These are phyloP conservation scores for Rosa multiflora DNA, from an alignment of 306 rosid genomes.

Conservation along the genomic window DNA sequence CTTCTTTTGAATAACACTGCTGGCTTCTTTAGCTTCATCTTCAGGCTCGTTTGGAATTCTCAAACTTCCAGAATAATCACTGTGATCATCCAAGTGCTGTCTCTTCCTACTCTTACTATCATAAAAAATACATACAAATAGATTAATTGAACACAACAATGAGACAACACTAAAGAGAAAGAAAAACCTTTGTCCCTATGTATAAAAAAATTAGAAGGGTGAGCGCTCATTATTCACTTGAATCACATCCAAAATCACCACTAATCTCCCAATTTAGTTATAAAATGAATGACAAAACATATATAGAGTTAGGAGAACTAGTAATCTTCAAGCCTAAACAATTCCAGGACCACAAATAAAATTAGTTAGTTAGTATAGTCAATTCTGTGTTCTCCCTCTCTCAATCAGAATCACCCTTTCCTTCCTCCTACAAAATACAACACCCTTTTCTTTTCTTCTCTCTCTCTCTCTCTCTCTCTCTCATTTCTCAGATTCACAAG, in stretches of 20 bases:
- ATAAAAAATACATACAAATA: constrained; percentile 31
- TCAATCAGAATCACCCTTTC: not conserved
- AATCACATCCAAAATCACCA: not conserved
- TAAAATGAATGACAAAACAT: not conserved
- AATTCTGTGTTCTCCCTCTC: not conserved
- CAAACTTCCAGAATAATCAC: constrained; percentile 68
- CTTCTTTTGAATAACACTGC: constrained; percentile 64
- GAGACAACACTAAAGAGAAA: constrained; percentile 10
- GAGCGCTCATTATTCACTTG: not conserved
- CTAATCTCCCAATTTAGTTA: not conserved
- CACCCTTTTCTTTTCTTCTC: too few relatives aligned
- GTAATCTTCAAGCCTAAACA: not conserved
- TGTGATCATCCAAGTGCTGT: constrained; percentile 47
- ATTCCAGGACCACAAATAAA: not conserved
- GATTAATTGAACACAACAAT: constrained; percentile 9
- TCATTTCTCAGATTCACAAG: not conserved
- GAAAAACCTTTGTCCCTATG: not conserved
- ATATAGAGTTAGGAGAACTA: not conserved
- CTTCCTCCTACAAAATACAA: not conserved
- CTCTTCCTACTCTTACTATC: constrained; percentile 63
- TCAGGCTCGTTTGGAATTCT: constrained; percentile 53
- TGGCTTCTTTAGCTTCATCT: constrained; percentile 58
- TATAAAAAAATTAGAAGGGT: not conserved
- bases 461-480: not conserved
- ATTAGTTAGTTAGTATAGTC: not conserved